These are phyloP conservation scores for Trametes sp. DNA, from an alignment of 1,284 basidiomycete species.

Conservation along the genomic window DNA sequence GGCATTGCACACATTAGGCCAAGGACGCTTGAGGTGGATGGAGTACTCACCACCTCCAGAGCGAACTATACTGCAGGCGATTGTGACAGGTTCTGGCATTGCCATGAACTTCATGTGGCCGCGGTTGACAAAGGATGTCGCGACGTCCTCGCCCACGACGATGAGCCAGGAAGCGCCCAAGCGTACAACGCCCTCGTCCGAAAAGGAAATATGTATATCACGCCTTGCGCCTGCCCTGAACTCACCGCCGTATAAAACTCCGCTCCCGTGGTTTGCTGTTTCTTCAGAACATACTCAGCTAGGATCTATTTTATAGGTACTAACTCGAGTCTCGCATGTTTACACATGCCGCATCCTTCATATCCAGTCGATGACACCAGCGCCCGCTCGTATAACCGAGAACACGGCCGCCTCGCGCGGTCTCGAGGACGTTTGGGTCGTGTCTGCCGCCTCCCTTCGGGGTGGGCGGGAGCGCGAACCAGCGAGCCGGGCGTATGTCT, in stretches of 20 bases:
- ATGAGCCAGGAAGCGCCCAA: too few relatives aligned
- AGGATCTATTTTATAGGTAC: constrained; percentile 91
- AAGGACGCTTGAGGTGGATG: too few relatives aligned
- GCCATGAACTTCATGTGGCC: too few relatives aligned
- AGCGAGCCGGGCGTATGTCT: constrained; percentile 29
- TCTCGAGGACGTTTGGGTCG: constrained; percentile 31
- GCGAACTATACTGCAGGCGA: too few relatives aligned
- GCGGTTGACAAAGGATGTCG: too few relatives aligned
- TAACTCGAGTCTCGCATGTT: constrained; percentile 90
- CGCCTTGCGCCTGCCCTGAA: constrained; percentile 24
- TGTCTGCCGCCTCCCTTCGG: constrained; percentile 15
- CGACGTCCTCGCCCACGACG: too few relatives aligned
- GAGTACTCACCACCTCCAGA: too few relatives aligned
- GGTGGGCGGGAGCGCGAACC: constrained; percentile 24
- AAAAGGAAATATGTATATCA: too few relatives aligned
- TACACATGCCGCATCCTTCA: constrained; percentile 84
- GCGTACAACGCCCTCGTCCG: too few relatives aligned
- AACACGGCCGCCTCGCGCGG: constrained; percentile 58
- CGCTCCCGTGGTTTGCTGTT: constrained; percentile 29
- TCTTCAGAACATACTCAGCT: constrained; percentile 85
- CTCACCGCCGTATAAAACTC: constrained; percentile 15
- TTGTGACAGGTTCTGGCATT: too few relatives aligned
- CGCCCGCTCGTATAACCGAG: constrained; percentile 80
- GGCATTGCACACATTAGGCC: too few relatives aligned
- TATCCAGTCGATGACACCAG: constrained; percentile 79